These are phyloP conservation scores for Chaetoscypha palmicola DNA, from an alignment of 2,329 filamentous ascomycete genomes.

Conservation along the genomic window DNA sequence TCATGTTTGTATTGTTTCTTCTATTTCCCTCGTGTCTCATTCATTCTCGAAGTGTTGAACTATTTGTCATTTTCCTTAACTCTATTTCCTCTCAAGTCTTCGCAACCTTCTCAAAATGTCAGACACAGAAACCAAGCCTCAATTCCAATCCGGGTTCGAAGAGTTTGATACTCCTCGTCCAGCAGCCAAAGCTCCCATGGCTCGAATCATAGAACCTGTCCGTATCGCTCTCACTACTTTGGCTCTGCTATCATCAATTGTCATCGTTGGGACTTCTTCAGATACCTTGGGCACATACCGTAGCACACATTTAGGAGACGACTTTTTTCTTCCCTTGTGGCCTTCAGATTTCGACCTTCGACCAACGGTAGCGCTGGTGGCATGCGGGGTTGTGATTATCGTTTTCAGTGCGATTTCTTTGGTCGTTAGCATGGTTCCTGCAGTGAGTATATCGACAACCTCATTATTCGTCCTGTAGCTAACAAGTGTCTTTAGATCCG, in stretches of 20 bases:
- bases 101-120: constrained; percentile 1
- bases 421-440: constrained; percentile 40
- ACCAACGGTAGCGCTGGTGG: constrained; percentile 49
- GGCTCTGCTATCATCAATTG: constrained; percentile 44
- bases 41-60: too few species aligned
- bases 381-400: constrained; percentile 43
- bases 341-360: constrained; percentile 49
- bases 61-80: too few species aligned
- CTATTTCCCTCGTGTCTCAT: too few species aligned
- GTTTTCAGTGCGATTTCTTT: constrained; percentile 43
- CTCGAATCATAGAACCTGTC: constrained; percentile 34
- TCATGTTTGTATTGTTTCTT: too few species aligned
- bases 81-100: neutral
- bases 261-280: constrained; percentile 47
- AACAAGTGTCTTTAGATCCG: constrained; percentile 34
- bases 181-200: constrained; percentile 4
- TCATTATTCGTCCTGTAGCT: neutral
- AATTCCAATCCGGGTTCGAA: constrained; percentile 16
- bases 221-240: constrained; percentile 43
- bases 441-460: constrained; percentile 37
- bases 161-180: constrained; percentile 19
- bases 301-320: constrained; percentile 41
- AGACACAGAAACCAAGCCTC: constrained; percentile 17
- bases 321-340: constrained; percentile 50
- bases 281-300: constrained; percentile 50